Base-by-base conservation (phyloP, 2,329 filamentous ascomycete species). In the Periconia sp. region DNA sequence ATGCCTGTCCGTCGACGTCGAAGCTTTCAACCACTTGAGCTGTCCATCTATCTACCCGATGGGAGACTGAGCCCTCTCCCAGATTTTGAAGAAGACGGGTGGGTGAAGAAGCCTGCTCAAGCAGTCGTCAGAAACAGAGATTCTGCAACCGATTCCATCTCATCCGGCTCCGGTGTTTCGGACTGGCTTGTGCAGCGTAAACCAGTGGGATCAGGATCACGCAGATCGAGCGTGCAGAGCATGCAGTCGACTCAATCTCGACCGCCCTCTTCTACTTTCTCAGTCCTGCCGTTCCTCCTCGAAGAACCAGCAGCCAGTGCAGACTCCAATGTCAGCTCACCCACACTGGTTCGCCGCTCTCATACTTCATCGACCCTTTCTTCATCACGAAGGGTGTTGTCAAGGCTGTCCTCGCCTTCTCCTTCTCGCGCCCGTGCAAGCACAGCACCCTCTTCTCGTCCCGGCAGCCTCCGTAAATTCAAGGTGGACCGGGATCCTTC, bases 51-150 rank as follows among this genome's bases (percentile, higher is more conserved):
- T 48, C 55, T 70, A 3, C 64, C 65, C 14, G 62, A 71, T 37
- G 65, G 67, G 6, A 61, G 68, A 33, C 62, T 76, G 2, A 75
- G 73, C 14, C 73, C 73, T 9, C 61, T 76, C 6, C 74, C 74
- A 15, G 70, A 76, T 54, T 76, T 76, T 45, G 55, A 61, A 17
- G 58, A 59, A 6, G 61, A 63, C 18, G 64, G 66, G 23, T 74
- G 72, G 72, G 54, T 74, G 20, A 62, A 66, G 52, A 60, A 65
- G 47, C 73, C 73, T 27, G 64, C 62, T 30, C 61, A 69, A 47
- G 73, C 70, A 27, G 59, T 69, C 27, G 56, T 75, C 17, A 69
- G 71, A 37, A 62, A 63, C 20, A 60, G 63, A 46, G 67, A 72
- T 20, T 66, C 62, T 15, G 58, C 62, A 20, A 68, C 63, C 11